phyloP scores from a whole-genome alignment of 306 rosid genomes.

The Malus orientalis region DNA sequence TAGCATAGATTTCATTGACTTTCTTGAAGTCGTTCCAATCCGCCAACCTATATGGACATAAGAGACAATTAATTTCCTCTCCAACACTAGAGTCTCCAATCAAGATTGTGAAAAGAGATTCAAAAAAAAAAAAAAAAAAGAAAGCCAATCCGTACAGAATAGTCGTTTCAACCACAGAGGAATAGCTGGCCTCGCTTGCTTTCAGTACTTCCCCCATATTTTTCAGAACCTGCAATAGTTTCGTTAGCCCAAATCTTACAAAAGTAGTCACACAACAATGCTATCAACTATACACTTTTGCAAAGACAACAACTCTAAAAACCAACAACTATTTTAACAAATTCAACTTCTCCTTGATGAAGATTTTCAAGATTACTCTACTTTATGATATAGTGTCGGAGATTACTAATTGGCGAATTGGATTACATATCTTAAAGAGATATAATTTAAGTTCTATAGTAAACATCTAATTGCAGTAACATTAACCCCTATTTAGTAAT shows the following conservation, averaged over 20 bases:
- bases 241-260: not conserved
- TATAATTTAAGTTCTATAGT: not conserved
- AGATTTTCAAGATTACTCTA: not conserved
- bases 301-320: not conserved
- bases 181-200: conserved; percentile 65
- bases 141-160: conserved; percentile 43
- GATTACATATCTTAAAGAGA: too few relatives aligned
- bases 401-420: not conserved
- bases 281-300: not conserved
- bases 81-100: not conserved
- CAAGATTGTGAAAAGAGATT: not conserved
- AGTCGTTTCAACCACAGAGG: conserved; percentile 96
- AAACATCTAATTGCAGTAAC: not conserved
- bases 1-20: conserved; percentile 81
- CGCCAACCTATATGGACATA: conserved; percentile 63
- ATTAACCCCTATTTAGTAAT: not conserved
- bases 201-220: conserved; percentile 89
- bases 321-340: not conserved
- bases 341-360: not conserved
- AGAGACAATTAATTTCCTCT: not conserved
- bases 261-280: not conserved
- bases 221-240: conserved; percentile 54
- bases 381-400: not conserved
- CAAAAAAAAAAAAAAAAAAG: too few relatives aligned
- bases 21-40: conserved; percentile 83